phyloP scores from a whole-genome alignment of 2,329 filamentous ascomycete species.

The Monilinia aucupariae region DNA sequence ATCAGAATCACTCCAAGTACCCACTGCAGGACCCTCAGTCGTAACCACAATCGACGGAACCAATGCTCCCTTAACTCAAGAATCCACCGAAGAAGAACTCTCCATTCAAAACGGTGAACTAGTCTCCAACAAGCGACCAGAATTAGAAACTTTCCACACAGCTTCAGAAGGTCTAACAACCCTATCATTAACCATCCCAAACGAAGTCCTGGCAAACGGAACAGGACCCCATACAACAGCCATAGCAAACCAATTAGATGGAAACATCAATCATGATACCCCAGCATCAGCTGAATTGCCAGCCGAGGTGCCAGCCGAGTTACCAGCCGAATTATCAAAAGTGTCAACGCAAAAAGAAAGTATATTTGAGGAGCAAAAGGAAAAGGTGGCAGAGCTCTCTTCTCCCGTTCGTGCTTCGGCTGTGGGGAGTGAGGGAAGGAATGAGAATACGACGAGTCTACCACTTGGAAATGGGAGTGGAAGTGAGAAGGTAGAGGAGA shows the following conservation, averaged over 20 bases:
- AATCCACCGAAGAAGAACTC: not conserved
- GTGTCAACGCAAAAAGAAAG: constrained; percentile 8
- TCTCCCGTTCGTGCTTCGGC: not conserved
- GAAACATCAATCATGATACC: not conserved
- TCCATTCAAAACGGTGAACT: constrained; percentile 25
- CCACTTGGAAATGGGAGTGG: not conserved
- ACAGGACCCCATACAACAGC: not conserved
- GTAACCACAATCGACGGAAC: constrained; percentile 3
- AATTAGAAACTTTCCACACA: constrained; percentile 26
- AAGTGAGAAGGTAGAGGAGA: not conserved
- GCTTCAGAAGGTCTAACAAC: constrained; percentile 21
- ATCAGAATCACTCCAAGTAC: constrained; percentile 18
- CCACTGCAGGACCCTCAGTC: constrained; percentile 17
- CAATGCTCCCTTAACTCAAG: not conserved
- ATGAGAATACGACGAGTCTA: not conserved
- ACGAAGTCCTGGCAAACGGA: constrained; percentile 17
- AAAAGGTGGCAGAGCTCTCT: not conserved
- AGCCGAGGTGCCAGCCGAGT: not conserved
- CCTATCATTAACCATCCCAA: constrained; percentile 23
- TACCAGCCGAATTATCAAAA: not conserved
- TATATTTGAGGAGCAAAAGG: not conserved
- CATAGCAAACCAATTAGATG: not conserved
- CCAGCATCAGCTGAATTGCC: not conserved
- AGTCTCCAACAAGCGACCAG: constrained; percentile 23
- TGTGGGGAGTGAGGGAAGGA: not conserved